Percentiles rank a stretch among this genome's conserved stretches.
Conservation (phyloP, 331 rosid genomes). For the Acacia concinna region DNA sequence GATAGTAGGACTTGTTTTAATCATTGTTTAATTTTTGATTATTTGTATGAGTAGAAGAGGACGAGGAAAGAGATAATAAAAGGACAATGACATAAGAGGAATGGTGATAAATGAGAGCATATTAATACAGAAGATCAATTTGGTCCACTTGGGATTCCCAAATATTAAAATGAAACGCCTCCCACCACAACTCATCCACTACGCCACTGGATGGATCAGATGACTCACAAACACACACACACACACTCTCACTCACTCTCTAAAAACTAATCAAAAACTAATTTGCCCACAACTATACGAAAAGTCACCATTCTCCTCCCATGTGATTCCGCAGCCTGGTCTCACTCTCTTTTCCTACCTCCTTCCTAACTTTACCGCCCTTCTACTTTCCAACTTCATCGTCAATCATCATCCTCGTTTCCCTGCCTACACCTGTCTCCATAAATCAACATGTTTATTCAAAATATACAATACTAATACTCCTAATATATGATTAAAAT, state of each 20-base stretch:
- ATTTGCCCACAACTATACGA: not conserved
- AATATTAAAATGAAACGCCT: not conserved
- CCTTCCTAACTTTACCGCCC: not conserved
- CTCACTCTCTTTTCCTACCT: not conserved
- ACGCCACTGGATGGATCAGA: not conserved
- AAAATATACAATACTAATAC: not conserved
- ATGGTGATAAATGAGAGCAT: not conserved
- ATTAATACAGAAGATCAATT: not conserved
- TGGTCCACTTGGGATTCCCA: not conserved
- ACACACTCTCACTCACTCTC: no score
- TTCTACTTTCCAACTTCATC: not conserved
- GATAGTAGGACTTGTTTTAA: not conserved
- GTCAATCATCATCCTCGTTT: not conserved
- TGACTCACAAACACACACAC: not conserved
- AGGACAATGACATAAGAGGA: not conserved
- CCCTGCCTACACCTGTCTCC: not conserved
- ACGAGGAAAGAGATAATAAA: not conserved
- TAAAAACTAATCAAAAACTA: not conserved
- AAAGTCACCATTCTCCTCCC: not conserved
- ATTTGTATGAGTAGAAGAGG: not conserved
- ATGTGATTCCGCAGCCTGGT: constrained; percentile 3
- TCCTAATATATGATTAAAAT: not conserved
- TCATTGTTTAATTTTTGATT: no score
- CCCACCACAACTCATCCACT: constrained; percentile 1
- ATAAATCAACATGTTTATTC: not conserved